Conservation (phyloP, 495 filamentous ascomycete species). For the Penicillium taxi region DNA sequence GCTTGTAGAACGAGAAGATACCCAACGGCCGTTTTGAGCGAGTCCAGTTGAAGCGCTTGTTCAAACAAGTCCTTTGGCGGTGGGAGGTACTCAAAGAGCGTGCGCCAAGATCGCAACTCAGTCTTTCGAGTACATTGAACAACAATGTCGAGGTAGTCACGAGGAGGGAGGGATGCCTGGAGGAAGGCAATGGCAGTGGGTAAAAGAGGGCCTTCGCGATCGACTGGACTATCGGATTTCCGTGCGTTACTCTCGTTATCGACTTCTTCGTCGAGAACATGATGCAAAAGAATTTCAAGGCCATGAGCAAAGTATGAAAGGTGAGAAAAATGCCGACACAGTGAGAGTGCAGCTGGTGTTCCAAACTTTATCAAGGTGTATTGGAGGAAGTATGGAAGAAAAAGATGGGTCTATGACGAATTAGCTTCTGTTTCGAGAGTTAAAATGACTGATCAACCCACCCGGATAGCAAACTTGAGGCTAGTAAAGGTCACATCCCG, state of each 20-base stretch:
- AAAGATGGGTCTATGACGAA: conserved; percentile 65
- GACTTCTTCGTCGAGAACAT: conserved; percentile 90
- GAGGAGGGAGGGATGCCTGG: conserved; percentile 67
- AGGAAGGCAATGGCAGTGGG: conserved; percentile 84
- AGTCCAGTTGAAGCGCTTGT: conserved; percentile 71
- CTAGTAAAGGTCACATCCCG: conserved; percentile 83
- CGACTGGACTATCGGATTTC: conserved; percentile 23
- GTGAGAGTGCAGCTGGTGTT: conserved; percentile 60
- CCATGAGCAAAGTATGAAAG: conserved; percentile 88
- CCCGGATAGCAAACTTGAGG: conserved; percentile 73
- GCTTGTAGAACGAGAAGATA: conserved; percentile 95
- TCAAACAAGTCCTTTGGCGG: conserved; percentile 88
- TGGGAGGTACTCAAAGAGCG: conserved; percentile 82
- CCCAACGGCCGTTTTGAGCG: conserved; percentile 91
- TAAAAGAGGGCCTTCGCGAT: conserved; percentile 56
- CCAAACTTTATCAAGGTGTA: conserved; percentile 65
- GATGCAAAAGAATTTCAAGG: conserved; percentile 85
- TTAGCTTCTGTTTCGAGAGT: neutral
- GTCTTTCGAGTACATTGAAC: conserved; percentile 98
- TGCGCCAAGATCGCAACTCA: conserved; percentile 89
- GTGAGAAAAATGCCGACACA: conserved; percentile 75
- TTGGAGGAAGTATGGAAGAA: conserved; percentile 78
- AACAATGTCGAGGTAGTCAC: conserved; percentile 78
- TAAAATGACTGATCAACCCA: conserved; percentile 31
- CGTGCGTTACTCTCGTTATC: conserved; percentile 62